Base-by-base conservation (phyloP, 2,329 filamentous ascomycete species). In the Xylaria sp. region DNA sequence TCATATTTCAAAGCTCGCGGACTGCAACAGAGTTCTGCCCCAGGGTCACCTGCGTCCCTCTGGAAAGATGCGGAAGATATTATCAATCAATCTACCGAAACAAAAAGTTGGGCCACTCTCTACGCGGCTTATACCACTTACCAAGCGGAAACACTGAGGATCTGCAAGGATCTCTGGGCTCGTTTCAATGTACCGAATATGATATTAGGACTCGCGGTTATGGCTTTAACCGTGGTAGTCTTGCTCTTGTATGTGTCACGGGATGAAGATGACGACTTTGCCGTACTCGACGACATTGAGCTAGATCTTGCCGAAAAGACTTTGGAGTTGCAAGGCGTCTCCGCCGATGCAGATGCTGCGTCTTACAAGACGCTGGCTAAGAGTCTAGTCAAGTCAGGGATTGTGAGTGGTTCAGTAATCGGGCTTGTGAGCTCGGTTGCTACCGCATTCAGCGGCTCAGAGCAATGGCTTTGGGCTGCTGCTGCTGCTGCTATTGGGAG, bases 181-280 rank as follows among this genome's bases (percentile, higher is more conserved):
- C 89, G 92, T 39, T 99, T 99, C 73, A 93, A 99, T 77, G 84
- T 97, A 22, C 85, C 88, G 1, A 92, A 91, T 77, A 99, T 99
- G 94, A 75, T 91, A 15, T 84, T 91, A 69, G 96, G 96, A 53
- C 89, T 98, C 42, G 77, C 79, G 0, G 86, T 97, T 60, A 87
- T 96, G 68, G 84, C 87, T 2, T 80, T 87, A 27, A 89, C 92
- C 2, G 85, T 97, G 25, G 71, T 89, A 1, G 79, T 91, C 5
- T 82, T 98, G 58, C 81, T 92, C 0, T 81, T 95, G 55, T 97
- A 96, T 78, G 89, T 92, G 9, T 86, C 86, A 20, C 82, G 82
- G 25, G 84, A 86, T 58, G 82, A 82, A 11, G 86, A 87, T 25
- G 86, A 88, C 38, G 85, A 86, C 36, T 83, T 84, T 51, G 81